These are phyloP conservation scores for Jackrogersella minutella DNA, from an alignment of 495 filamentous ascomycete species.

Conservation along the genomic window DNA sequence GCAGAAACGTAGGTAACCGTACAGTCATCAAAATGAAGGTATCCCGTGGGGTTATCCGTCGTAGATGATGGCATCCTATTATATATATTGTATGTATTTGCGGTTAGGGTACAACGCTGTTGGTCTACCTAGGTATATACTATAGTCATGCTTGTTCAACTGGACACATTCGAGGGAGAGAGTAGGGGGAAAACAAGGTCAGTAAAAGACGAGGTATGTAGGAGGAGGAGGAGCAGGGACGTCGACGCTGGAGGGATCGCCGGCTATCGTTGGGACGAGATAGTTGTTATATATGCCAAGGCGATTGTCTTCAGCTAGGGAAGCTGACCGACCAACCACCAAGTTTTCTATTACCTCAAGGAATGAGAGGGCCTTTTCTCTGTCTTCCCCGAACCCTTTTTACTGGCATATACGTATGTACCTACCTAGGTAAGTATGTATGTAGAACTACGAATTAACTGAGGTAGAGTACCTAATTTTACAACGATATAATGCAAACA, in stretches of 20 bases:
- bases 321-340: constrained; percentile 10
- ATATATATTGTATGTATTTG: no score
- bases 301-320: constrained; percentile 15
- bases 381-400: background rate
- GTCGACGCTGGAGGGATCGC: constrained; percentile 7
- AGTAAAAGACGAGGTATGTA: background rate
- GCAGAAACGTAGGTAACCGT: background rate
- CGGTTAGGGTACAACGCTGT: no score
- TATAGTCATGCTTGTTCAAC: constrained; percentile 3
- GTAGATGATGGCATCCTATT: background rate
- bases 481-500: background rate
- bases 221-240: background rate
- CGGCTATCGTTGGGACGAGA: constrained; percentile 9
- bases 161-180: background rate
- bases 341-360: constrained; percentile 20
- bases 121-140: background rate
- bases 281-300: constrained; percentile 25
- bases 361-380: background rate
- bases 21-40: constrained; percentile 1
- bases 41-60: background rate
- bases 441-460: background rate
- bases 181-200: background rate
- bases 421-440: background rate
- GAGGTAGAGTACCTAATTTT: no score
- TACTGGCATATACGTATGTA: background rate